Percentiles rank a stretch among this genome's conserved stretches.
Evolutionary conservation across 345 rosid genomes (phyloP).

Genomic region (Syzygium aromaticum): DNA sequence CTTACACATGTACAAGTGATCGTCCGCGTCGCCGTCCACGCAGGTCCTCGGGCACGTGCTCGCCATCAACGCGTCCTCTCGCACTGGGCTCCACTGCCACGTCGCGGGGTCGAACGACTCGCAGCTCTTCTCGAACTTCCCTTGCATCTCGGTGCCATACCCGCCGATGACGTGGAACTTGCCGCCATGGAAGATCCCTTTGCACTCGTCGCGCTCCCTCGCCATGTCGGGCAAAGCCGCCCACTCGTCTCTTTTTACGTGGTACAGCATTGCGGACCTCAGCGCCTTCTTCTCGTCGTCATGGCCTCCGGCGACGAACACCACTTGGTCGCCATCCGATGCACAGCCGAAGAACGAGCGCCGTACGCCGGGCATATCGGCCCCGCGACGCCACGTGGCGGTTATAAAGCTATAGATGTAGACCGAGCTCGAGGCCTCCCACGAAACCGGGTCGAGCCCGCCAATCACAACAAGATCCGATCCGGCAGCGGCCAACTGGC

Average conservation of each 20-base stretch:
- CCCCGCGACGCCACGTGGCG: slow-evolving; percentile 55
- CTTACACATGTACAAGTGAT: slow-evolving; percentile 24
- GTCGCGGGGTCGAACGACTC: slow-evolving; percentile 34
- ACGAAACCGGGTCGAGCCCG: slow-evolving; percentile 60
- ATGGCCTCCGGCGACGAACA: slow-evolving; percentile 73
- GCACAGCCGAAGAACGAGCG: slow-evolving; percentile 60
- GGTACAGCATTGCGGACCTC: slow-evolving; percentile 46
- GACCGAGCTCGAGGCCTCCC: slow-evolving; percentile 46
- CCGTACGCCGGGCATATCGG: slow-evolving; percentile 50
- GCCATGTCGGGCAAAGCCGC: slow-evolving; percentile 53
- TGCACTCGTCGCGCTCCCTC: slow-evolving; percentile 67
- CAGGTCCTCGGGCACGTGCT: slow-evolving; percentile 32
- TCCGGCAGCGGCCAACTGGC: slow-evolving; percentile 46
- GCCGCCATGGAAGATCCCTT: slow-evolving; percentile 45
- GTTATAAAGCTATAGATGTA: slow-evolving; percentile 38
- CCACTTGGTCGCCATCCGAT: slow-evolving; percentile 50
- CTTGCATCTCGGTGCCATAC: slow-evolving; percentile 67
- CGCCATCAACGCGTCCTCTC: slow-evolving; percentile 10
- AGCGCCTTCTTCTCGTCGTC: slow-evolving; percentile 62
- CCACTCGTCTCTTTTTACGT: slow-evolving; percentile 55
- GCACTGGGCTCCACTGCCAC: slow-evolving; percentile 34
- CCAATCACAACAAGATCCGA: slow-evolving; percentile 62
- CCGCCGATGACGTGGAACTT: slow-evolving; percentile 74
- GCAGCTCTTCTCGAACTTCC: slow-evolving; percentile 35
- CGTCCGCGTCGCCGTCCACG: slow-evolving; percentile 4